Evolutionary conservation across 805 yeast genomes (phyloP).

Genomic region (Lipomyces sp.): DNA sequence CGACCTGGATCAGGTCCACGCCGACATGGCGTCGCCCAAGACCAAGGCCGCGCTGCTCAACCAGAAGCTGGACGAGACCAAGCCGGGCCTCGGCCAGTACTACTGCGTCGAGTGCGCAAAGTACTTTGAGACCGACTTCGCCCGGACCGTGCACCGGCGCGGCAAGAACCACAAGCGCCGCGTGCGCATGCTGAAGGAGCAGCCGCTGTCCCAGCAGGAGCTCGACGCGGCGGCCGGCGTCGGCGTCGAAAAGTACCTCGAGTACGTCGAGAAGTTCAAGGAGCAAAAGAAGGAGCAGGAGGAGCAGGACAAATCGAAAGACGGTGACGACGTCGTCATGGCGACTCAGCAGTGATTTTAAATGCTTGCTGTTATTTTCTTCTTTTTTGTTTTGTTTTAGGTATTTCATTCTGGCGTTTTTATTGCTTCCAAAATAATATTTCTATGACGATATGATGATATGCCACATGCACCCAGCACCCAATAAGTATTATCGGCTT

Average conservation of each 20-base stretch:
- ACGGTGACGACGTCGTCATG: constrained; percentile 40
- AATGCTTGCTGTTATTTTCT: neutral
- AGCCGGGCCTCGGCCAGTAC: constrained; percentile 89
- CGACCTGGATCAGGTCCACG: constrained; percentile 76
- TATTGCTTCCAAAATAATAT: neutral
- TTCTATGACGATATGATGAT: neutral
- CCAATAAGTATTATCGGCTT: neutral
- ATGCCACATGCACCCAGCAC: neutral
- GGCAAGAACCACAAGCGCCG: constrained; percentile 82
- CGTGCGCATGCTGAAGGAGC: constrained; percentile 66
- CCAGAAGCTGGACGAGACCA: constrained; percentile 50
- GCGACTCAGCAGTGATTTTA: neutral
- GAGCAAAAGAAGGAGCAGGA: constrained; percentile 53
- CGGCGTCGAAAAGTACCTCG: constrained; percentile 63
- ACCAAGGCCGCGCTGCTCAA: constrained; percentile 64
- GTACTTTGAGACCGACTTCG: constrained; percentile 74
- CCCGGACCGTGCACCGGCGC: constrained; percentile 68
- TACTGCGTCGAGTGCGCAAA: constrained; percentile 94
- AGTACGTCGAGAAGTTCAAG: constrained; percentile 49
- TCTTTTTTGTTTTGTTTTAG: neutral
- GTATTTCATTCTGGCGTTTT: neutral
- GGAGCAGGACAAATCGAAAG: constrained; percentile 47
- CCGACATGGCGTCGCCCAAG: constrained; percentile 65
- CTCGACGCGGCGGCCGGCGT: constrained; percentile 88
- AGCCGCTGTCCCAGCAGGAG: constrained; percentile 84